A percentile compares a stretch with the other conserved stretches of the same genome.
Evolutionary conservation across 176 grass and related monocot species (phyloP).

Genomic region (Rhynchospora pubera): DNA sequence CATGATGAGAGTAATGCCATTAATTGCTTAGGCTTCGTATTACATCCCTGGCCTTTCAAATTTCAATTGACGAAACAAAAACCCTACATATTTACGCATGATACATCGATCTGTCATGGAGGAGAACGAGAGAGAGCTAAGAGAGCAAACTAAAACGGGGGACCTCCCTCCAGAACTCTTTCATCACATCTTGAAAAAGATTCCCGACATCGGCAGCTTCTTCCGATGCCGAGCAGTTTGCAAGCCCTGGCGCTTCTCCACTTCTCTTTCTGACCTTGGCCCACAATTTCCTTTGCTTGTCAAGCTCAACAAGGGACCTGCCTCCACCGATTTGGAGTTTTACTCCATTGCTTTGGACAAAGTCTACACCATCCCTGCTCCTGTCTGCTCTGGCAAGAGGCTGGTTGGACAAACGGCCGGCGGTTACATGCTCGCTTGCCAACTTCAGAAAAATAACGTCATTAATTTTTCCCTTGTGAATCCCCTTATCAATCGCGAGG

Average conservation of each 20-base stretch:
- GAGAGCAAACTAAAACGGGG: no score
- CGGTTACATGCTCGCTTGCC: neutral
- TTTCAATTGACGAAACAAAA: no score
- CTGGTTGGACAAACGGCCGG: neutral
- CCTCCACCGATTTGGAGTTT: neutral
- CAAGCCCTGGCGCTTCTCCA: neutral
- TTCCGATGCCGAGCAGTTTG: neutral
- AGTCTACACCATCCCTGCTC: neutral
- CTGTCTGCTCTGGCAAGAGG: neutral
- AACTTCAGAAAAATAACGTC: rapidly evolving
- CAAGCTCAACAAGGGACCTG: neutral
- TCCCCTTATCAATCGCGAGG: neutral
- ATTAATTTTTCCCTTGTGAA: neutral
- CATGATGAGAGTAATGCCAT: no score
- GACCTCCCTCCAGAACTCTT: neutral
- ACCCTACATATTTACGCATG: no score
- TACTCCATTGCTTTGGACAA: neutral
- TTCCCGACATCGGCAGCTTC: neutral
- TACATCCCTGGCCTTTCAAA: no score
- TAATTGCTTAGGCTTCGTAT: no score
- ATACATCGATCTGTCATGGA: no score
- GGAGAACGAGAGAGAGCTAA: no score
- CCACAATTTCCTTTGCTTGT: neutral
- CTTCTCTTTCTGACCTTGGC: neutral
- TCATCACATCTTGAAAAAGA: neutral